phyloP scores from a whole-genome alignment of 2,329 filamentous ascomycete genomes.

The Rutstroemia sydowiana region DNA sequence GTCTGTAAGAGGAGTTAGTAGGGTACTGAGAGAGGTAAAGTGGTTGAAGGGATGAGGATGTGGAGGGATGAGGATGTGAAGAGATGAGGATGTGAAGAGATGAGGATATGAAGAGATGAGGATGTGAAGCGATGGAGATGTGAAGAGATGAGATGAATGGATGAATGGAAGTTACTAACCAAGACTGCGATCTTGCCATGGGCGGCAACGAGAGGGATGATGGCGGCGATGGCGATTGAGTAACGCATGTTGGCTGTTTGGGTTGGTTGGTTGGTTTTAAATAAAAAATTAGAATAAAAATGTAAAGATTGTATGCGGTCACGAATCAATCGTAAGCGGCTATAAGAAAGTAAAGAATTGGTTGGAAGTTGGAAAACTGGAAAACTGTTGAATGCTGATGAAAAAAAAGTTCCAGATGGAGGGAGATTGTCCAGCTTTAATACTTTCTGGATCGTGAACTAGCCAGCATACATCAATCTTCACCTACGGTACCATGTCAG shows the following conservation, averaged over 20 bases:
- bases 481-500: not conserved
- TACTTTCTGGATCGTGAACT: slow-evolving; percentile 13
- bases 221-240: slow-evolving; percentile 35
- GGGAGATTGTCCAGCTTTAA: slow-evolving; percentile 22
- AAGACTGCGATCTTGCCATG: slow-evolving; percentile 49
- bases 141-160: not conserved
- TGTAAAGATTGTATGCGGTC: slow-evolving; percentile 22
- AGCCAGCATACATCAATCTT: not conserved
- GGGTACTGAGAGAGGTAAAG: not conserved
- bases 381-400: slow-evolving; percentile 27
- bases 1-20: slow-evolving; percentile 12
- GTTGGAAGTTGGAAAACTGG: slow-evolving; percentile 13
- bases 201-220: slow-evolving; percentile 48
- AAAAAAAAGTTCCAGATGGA: slow-evolving; percentile 14
- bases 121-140: too few species aligned
- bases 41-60: not conserved
- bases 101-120: not conserved
- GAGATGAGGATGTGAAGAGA: not conserved
- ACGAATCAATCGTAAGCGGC: slow-evolving; percentile 28
- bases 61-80: not conserved
- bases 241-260: slow-evolving; percentile 23
- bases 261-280: slow-evolving; percentile 10
- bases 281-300: slow-evolving; percentile 10
- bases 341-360: slow-evolving; percentile 16
- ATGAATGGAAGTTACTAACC: slow-evolving; percentile 11